Evolutionary conservation across 2,329 filamentous ascomycete species (phyloP), one percentile per base, ranked within the genome.

Genomic region (Raffaelea albimanens): DNA sequence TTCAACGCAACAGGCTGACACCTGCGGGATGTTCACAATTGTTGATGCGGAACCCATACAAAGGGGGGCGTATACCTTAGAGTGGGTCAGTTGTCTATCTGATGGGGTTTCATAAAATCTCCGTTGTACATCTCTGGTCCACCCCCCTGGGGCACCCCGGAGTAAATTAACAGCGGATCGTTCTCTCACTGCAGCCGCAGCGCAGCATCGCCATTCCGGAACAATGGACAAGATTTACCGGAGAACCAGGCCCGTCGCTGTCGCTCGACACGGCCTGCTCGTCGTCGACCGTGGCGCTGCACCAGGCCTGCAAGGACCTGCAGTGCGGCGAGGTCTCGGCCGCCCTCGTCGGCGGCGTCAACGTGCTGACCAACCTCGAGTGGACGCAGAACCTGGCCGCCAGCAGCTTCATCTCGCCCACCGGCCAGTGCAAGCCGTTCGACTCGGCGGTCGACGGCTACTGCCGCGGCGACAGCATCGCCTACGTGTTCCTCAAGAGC

Each of bases 381-480:
- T 50, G 52, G 34, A 56, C 50, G 36, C 52, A 56, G 18, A 56
- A 60, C 44, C 51, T 60, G 7, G 53, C 48, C 9, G 53, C 25
- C 3, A 70, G 61, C 2, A 57, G 58, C 4, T 61, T 64, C 29
- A 53, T 60, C 1, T 59, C 57, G 38, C 52, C 55, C 4, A 59
- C 60, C 0, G 63, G 63, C 0, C 53, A 57, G 42, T 64, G 59
- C 45, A 61, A 61, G 50, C 54, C 62, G 1, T 65, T 65, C 43
- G 61, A 62, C 22, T 49, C 48, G 0, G 19, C 33, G 1, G 60
- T 55, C 9, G 65, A 73, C 50, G 76, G 75, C 0, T 79, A 77
- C 51, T 73, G 67, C 5, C 63, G 74, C 4, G 75, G 67, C 2
- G 75, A 80, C 42, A 74, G 68, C 0, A 56, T 66, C 5, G 69